Base-by-base conservation (phyloP, 2,329 filamentous ascomycete species). In the Lachnellula occidentalis region DNA sequence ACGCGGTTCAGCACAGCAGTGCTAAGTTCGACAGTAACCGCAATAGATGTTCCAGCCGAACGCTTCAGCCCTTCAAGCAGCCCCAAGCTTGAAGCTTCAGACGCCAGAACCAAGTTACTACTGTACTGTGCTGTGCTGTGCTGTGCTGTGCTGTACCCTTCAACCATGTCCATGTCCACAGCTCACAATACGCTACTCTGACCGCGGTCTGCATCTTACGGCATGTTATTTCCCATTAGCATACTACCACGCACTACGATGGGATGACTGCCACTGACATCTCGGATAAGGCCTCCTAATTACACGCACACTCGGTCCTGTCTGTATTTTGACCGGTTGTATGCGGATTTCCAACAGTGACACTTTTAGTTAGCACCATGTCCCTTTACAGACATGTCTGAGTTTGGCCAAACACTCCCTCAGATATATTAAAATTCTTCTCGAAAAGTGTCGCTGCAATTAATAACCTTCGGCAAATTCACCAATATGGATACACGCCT, bases 191-290 rank as follows among this genome's bases (percentile, higher is more conserved):
- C 50, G 21, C 54, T 57, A 42, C 49, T 57, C 52, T 55, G 54
- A 45, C 56, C 55, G 55, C 56, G 53, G 57, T 55, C 43, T 57
- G 48, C 42, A 58, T 45, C 57, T 42, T 45, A 50, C 45, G 50
- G 54, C 54, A 54, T 57, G 45, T 53, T 31, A 17, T 21, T 42
- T 34, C 45, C 50, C 21, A 47, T 54, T 50, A 53, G 53, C 50
- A 52, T 53, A 31, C 9, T 31, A 31, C 27, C 9, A 31, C 57
- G 54, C 54, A 52, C 56, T 56, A 37, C 56, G 59, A 43, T 56
- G 50, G 57, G 56, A 55, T 58, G 55, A 53, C 58, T 64, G 60
- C 59, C 61, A 62, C 63, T 64, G 57, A 50, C 50, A 65, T 63
- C 55, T 64, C 58, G 61, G 59, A 61, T 45, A 43, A 53, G 60